These are phyloP conservation scores for Candida taoyuanica DNA, from an alignment of 805 yeast genomes.

Conservation along the genomic window DNA sequence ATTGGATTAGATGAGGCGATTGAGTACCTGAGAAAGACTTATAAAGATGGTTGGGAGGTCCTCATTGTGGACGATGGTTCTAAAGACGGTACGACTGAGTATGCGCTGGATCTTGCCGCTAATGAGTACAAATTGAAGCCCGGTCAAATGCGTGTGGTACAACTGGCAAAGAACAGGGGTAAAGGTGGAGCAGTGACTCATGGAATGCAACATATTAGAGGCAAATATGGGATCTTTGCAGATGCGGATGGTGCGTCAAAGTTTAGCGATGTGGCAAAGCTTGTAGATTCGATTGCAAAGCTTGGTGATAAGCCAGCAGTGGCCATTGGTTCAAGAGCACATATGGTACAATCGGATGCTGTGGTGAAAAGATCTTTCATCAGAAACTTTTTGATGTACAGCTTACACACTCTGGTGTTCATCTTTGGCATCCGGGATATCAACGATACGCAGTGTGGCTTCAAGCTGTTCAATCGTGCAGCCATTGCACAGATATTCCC, in stretches of 20 bases:
- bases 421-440: slow-evolving; percentile 84
- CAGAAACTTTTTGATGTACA: slow-evolving; percentile 89
- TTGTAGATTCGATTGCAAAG: slow-evolving; percentile 39
- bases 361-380: slow-evolving; percentile 90
- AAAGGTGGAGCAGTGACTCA: slow-evolving; percentile 97
- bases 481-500: slow-evolving; percentile 73
- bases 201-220: slow-evolving; percentile 75
- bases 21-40: slow-evolving; percentile 40
- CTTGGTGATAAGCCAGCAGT: slow-evolving; percentile 43
- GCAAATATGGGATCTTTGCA: slow-evolving; percentile 75
- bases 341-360: slow-evolving; percentile 93
- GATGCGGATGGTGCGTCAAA: slow-evolving; percentile 97
- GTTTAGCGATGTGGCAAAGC: slow-evolving; percentile 60
- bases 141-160: slow-evolving; percentile 65
- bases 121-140: slow-evolving; percentile 44
- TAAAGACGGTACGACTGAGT: slow-evolving; percentile 69
- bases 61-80: slow-evolving; percentile 92
- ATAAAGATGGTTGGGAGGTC: slow-evolving; percentile 58
- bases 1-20: slow-evolving; percentile 70
- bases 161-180: slow-evolving; percentile 74
- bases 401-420: slow-evolving; percentile 79
- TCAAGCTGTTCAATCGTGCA: slow-evolving; percentile 77
- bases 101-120: slow-evolving; percentile 57
- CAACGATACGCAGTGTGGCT: slow-evolving; percentile 96
- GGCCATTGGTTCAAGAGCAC: slow-evolving; percentile 92